Evolutionary conservation across 441 rosid species (phyloP), one percentile per base, ranked within the genome.

Genomic region (Croton setiger): DNA sequence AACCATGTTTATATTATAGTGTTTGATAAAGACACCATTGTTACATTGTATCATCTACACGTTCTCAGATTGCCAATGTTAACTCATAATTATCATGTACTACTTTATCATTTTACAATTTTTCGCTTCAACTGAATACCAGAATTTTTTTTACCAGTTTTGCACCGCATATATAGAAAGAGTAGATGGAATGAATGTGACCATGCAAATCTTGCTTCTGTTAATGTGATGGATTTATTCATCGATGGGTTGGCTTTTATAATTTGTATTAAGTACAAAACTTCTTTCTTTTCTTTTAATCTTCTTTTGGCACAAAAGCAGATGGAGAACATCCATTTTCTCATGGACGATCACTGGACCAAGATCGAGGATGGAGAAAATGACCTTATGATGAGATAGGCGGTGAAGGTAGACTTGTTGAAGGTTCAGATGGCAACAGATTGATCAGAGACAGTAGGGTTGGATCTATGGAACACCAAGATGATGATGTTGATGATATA

Each of bases 281-380:
- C 47, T 73, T 76, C 56, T n/a, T 43, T 60, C 55, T 68, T 27
- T 39, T 49, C 74, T 67, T 18, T 51, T 51, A 17, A 17, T 52
- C 18, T 7, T 18, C 12, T 62, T 75, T 65, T 79, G 80, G 62
- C 49, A 77, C 68, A 60, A 73, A 66, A 82, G 66, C 90, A 86
- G 91, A 86, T 75, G 83, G 81, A 63, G 83, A 75, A 20, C 83
- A 68, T 51, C 83, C 48, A 23, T 71, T 63, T 66, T 71, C 83
- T 27, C 83, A 67, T 18, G 83, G 73, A 41, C 77, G 69, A 63
- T 48, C 83, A 33, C 59, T 44, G 73, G 82, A 68, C 69, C 75
- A 71, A 69, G 83, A 79, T 43, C 68, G 63, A 64, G 82, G 76
- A 23, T 77, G 84, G 87, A 73, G 77, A 63, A 81, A 79, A 72